Evolutionary conservation across 2,329 filamentous ascomycete genomes (phyloP), one percentile per base, ranked within the genome.

Genomic region (Helotiales sp.): DNA sequence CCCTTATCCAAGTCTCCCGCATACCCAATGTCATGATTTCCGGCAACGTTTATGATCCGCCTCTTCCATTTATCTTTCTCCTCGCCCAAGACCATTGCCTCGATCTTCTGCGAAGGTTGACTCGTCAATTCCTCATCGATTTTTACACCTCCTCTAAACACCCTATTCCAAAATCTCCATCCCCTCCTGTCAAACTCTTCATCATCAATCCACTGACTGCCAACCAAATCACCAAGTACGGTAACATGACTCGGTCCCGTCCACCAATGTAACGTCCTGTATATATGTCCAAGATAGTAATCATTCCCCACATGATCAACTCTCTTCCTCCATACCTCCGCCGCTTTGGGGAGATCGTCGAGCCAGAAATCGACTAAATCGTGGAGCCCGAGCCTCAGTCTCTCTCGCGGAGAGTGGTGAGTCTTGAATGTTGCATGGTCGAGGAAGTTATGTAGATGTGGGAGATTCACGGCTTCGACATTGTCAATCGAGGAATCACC

Each of bases 21-120:
- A 71, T 99, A 99, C 31, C 95, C 95, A 69, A 99, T 87, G 72
- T 99, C 95, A 71, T 99, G 95, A 70, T 99, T 99, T 1, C 95
- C 95, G 0, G 87, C 92, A 25, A 98, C 85, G 66, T 96, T 96
- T 71, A 99, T 91, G 62, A 97, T 80, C 55, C 89, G 83, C 38
- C 78, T 81, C n/a, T 79, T 74, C 95, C 95, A 98, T 2, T 74
- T 73, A 5, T 77, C 74, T 6, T 75, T 73, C 57, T 83, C 78
- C 47, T 72, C 71, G 30, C 73, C 73, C 5, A 75, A 60, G 49
- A 62, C 60, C 52, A 55, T 57, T 13, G 63, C 59, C 53, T 69
- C 58, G 30, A 76, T 75, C 49, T 78, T 72, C 7, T 76, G 69
- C 5, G 72, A 72, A 1, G 71, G 75, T 36, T 86, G 70, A 22